Base-by-base conservation (phyloP, 2,329 filamentous ascomycete genomes). In the Stromatinia cepivora region DNA sequence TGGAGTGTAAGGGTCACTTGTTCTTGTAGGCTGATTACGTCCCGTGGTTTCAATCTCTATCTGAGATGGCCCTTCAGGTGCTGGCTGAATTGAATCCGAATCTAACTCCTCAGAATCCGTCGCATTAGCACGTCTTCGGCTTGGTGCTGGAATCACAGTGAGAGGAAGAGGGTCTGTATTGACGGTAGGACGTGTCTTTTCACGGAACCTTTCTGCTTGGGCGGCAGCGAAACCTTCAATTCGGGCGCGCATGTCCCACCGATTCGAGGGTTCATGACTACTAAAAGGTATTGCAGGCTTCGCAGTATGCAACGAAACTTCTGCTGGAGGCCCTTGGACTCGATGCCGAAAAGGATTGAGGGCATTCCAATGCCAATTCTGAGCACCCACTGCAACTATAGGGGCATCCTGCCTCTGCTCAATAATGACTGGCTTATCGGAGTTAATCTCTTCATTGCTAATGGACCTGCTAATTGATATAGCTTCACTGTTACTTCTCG, bases 141-240 rank as follows among this genome's bases (percentile, higher is more conserved):
- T 82, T 25, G 88, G 88, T 0, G 88, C 87, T 3, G 88, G 87
- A 20, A 90, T 88, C 10, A 88, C 83, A 25, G 82, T 87, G 1
- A 87, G 83, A 1, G 87, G 86, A 25, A 90, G 79, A 70, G 82
- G 84, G 28, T 85, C 84, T 2, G 84, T 86, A 73, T 86, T 83
- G 0, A 84, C 81, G 0, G 83, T 84, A 13, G 86, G 83, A 15
- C 84, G 81, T 59, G 88, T 82, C 69, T 81, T 83, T 67, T 89
- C 87, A 13, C 86, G 81, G 8, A 89, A 77, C 75, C 82, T 85
- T 72, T 90, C 87, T 0, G 87, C 88, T 71, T 89, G 87, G 10
- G 82, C 83, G 1, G 82, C 86, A 0, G 87, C 86, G 73, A 89
- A 89, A 61, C 88, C 84, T 70, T 90, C 88, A 1, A 90, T 76